Conservation (phyloP, 2,329 filamentous ascomycete genomes). For the Fusarium duplospermum region DNA sequence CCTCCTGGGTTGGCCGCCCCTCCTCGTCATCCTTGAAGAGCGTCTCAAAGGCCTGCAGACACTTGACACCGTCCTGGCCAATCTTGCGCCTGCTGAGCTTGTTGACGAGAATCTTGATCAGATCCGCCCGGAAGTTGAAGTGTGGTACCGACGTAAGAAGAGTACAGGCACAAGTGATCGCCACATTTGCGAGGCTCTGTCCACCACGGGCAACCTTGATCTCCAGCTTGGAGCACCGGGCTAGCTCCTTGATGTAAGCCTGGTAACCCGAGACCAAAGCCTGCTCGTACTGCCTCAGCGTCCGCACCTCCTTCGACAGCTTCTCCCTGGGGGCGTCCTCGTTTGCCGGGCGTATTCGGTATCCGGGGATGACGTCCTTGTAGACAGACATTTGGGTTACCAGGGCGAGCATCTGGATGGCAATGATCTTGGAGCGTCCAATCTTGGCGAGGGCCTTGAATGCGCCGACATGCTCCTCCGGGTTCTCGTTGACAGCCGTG, state of each 20-base stretch:
- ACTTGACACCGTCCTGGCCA: slow-evolving; percentile 82
- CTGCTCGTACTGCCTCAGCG: slow-evolving; percentile 86
- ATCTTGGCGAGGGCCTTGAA: slow-evolving; percentile 84
- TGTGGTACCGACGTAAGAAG: slow-evolving; percentile 87
- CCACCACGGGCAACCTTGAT: slow-evolving; percentile 52
- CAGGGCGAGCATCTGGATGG: slow-evolving; percentile 87
- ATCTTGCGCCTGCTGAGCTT: slow-evolving; percentile 80
- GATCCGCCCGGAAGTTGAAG: slow-evolving; percentile 94
- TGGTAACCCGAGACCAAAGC: slow-evolving; percentile 88
- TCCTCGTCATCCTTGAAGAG: slow-evolving; percentile 91
- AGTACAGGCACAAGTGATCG: slow-evolving; percentile 86
- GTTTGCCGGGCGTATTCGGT: slow-evolving; percentile 85
- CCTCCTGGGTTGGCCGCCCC: slow-evolving; percentile 87
- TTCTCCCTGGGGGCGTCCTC: slow-evolving; percentile 82
- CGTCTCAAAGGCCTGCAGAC: slow-evolving; percentile 80
- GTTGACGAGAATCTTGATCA: slow-evolving; percentile 87
- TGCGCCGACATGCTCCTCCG: slow-evolving; percentile 86
- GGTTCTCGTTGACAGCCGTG: slow-evolving; percentile 85
- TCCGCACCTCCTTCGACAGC: slow-evolving; percentile 90
- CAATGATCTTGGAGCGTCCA: slow-evolving; percentile 74
- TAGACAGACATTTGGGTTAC: slow-evolving; percentile 90
- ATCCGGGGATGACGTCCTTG: slow-evolving; percentile 96
- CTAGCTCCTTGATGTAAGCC: slow-evolving; percentile 81
- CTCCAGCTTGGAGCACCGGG: slow-evolving; percentile 72
- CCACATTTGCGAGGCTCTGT: slow-evolving; percentile 74